Conservation (phyloP, 1,284 basidiomycete species). For the Apiotrichum akiyoshidainum region DNA sequence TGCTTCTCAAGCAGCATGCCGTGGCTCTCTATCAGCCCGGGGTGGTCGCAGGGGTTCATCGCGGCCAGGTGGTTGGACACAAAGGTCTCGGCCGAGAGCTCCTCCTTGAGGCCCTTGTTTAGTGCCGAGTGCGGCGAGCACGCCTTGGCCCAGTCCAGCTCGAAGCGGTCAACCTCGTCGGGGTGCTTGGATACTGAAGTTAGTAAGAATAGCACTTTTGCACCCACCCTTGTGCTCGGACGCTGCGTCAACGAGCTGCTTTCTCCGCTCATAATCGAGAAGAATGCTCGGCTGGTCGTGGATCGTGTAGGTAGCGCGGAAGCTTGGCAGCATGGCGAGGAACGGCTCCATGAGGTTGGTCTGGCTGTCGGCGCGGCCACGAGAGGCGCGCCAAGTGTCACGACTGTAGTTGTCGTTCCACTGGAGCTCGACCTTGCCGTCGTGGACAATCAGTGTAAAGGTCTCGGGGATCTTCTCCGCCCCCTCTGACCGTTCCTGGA, state of each 20-base stretch:
- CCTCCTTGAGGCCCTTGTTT: conserved; percentile 38
- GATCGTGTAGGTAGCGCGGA: conserved; percentile 49
- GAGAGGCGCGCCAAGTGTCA: conserved; percentile 47
- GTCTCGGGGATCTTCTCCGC: conserved; percentile 50
- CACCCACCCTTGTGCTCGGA: conserved; percentile 29
- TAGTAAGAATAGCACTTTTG: background rate
- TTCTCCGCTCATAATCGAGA: conserved; percentile 38
- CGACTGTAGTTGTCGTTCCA: conserved; percentile 53
- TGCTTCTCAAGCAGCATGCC: conserved; percentile 50
- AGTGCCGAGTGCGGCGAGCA: conserved; percentile 45
- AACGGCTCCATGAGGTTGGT: conserved; percentile 53
- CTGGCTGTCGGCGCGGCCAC: conserved; percentile 48
- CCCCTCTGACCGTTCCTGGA: conserved; percentile 40
- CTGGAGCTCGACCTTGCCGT: conserved; percentile 50
- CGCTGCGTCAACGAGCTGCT: conserved; percentile 43
- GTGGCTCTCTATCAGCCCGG: conserved; percentile 48
- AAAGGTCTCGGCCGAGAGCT: conserved; percentile 42
- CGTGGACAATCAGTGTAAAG: conserved; percentile 49
- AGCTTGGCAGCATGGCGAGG: conserved; percentile 30
- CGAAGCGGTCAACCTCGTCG: conserved; percentile 40
- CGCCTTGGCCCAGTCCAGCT: conserved; percentile 42
- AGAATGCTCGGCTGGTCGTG: conserved; percentile 51
- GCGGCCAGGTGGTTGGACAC: conserved; percentile 41
- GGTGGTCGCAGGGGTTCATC: conserved; percentile 51
- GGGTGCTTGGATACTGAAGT: conserved; percentile 17